These are phyloP conservation scores for Tricholomella constricta DNA, from an alignment of 768 basidiomycete genomes.

Conservation along the genomic window DNA sequence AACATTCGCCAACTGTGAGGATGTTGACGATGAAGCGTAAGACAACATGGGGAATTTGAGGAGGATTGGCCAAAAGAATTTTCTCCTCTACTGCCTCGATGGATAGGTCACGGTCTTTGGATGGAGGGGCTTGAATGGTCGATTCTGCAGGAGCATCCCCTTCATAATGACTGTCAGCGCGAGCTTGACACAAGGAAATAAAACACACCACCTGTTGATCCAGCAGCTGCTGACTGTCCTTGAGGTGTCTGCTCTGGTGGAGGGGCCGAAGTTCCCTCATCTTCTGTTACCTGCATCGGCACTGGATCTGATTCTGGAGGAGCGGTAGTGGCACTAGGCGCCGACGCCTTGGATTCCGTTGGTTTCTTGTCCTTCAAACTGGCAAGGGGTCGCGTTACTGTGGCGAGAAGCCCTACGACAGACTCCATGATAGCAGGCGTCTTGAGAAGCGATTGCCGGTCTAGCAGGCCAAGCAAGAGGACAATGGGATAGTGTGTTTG, in stretches of 20 bases:
- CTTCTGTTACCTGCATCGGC: slow-evolving; percentile 10
- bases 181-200: not conserved
- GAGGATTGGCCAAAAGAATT: slow-evolving; percentile 65
- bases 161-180: not conserved
- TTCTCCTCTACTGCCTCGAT: slow-evolving; percentile 48
- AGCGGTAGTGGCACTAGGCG: slow-evolving; percentile 7
- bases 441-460: slow-evolving; percentile 81
- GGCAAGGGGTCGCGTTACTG: slow-evolving; percentile 82
- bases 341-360: slow-evolving; percentile 20
- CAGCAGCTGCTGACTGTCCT: slow-evolving; percentile 2
- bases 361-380: slow-evolving; percentile 57
- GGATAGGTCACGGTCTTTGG: slow-evolving; percentile 25
- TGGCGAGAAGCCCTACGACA: slow-evolving; percentile 84
- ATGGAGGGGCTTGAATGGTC: slow-evolving; percentile 10
- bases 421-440: slow-evolving; percentile 93
- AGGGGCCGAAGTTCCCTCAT: not conserved
- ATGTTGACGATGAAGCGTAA: slow-evolving; percentile 95
- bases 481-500: slow-evolving; percentile 92
- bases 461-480: slow-evolving; percentile 82
- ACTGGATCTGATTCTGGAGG: not conserved
- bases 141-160: slow-evolving; percentile 6
- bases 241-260: not conserved
- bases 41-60: slow-evolving; percentile 83
- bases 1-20: slow-evolving; percentile 96
- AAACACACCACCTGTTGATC: slow-evolving; percentile 7